Evolutionary conservation across 2,329 filamentous ascomycete genomes (phyloP), one percentile per base, ranked within the genome.

Genomic region (Aspergillus fumigatiaffinis): DNA sequence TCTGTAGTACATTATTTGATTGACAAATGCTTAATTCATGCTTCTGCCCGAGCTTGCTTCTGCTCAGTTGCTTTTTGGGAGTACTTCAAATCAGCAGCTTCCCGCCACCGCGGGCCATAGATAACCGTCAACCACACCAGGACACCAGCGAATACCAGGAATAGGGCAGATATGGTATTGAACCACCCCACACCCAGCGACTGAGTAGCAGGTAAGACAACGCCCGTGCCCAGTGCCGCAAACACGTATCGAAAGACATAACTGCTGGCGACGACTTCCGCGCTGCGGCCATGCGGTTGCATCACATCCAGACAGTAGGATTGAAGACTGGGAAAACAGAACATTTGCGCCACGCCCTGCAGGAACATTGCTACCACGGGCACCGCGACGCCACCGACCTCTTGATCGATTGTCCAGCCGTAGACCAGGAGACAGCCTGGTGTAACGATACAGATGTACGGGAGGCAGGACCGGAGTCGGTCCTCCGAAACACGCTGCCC

Each of bases 251-350:
- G 80, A 52, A 90, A 79, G 66, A 91, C 85, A 71, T 92, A 94
- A 71, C 93, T 94, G 0, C 89, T 88, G 0, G 89, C 89, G 47
- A 91, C 84, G 3, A 93, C 88, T 67, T 94, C 90, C 3, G 87
- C 84, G 47, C 85, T 85, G 29, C 83, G 78, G 1, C 80, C 80
- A 23, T 68, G 70, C 2, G 71, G 68, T 62, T 88, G 88, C 86
- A 92, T 91, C 12, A 93, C 89, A 70, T 94, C 90, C 44, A 94
- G 74, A 69, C 89, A 92, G 73, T 94, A 92, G 0, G 89, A 90
- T 70, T 92, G 92, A 60, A 92, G 71, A 50, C 83, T 85, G 0
- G 88, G 88, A 66, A 91, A 92, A 65, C 87, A 89, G 67, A 91
- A 89, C 5, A 92, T 76, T 71, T 92, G 88, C 0, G 85, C 87